Evolutionary conservation across 2,329 filamentous ascomycete genomes (phyloP).

Genomic region (Diaporthe longicolla): DNA sequence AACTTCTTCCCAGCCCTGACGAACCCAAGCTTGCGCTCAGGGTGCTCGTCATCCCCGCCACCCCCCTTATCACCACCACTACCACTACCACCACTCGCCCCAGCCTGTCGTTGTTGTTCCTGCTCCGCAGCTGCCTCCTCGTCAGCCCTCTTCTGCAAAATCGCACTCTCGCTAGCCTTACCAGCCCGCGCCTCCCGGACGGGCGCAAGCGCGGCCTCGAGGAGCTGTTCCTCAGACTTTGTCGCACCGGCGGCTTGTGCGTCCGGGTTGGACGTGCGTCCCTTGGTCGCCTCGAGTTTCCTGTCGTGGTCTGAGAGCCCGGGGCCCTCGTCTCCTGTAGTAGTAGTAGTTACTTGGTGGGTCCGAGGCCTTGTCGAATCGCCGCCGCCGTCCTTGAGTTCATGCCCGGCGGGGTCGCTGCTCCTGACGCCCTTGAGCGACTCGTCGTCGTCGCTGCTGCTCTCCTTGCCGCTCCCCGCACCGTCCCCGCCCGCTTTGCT

Average conservation of each 20-base stretch:
- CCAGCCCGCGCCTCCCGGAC: constrained; percentile 12
- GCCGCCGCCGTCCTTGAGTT: too few species aligned
- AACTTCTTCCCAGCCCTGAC: constrained; percentile 39
- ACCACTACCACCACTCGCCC: too few species aligned
- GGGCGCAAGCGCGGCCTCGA: constrained; percentile 4
- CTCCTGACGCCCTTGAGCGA: constrained; percentile 45
- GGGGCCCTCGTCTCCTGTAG: background rate
- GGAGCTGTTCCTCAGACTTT: constrained; percentile 26
- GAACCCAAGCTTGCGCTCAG: constrained; percentile 31
- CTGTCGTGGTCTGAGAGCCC: constrained; percentile 36
- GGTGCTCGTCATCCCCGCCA: too few species aligned
- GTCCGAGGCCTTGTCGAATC: too few species aligned
- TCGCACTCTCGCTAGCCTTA: constrained; percentile 28
- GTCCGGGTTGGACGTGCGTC: constrained; percentile 35
- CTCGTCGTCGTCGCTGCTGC: constrained; percentile 44
- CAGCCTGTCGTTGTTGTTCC: background rate
- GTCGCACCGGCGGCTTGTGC: constrained; percentile 31
- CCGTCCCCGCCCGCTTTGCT: background rate
- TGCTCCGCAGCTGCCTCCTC: background rate
- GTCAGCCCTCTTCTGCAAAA: constrained; percentile 23
- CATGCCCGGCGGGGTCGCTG: constrained; percentile 23
- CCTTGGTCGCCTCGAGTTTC: constrained; percentile 40
- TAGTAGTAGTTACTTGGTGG: too few species aligned
- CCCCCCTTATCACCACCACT: background rate
- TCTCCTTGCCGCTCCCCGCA: constrained; percentile 43